A percentile compares a stretch with the other conserved stretches of the same genome.
phyloP scores from a whole-genome alignment of 176 grass and related monocot species.

The Areca catechu region DNA sequence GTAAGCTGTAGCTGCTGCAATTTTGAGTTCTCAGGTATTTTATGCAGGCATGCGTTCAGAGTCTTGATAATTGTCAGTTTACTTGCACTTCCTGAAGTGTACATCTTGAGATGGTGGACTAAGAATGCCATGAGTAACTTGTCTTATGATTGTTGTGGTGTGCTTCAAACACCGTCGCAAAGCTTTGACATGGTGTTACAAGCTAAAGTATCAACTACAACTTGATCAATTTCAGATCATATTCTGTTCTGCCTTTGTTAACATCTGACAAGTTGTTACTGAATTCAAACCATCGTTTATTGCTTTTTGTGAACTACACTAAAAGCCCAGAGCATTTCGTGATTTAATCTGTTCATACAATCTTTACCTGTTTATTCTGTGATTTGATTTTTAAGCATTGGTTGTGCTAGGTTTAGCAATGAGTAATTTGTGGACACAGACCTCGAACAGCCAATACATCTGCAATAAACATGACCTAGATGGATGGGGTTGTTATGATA shows the following conservation, averaged over 20 bases:
- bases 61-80: constrained; percentile 24
- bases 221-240: background rate
- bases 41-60: constrained; percentile 31
- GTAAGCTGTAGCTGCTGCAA: constrained; percentile 38
- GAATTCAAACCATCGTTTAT: background rate
- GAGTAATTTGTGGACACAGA: too few relatives aligned
- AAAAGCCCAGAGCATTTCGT: too few relatives aligned
- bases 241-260: background rate
- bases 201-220: constrained; percentile 12
- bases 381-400: too few relatives aligned
- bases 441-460: too few relatives aligned
- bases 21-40: constrained; percentile 45
- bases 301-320: too few relatives aligned
- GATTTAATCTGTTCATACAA: too few relatives aligned
- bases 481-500: too few relatives aligned
- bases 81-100: constrained; percentile 28
- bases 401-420: too few relatives aligned
- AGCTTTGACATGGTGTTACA: constrained; percentile 21
- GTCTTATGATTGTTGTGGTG: background rate
- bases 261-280: background rate
- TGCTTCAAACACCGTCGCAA: constrained; percentile 6
- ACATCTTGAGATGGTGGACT: constrained; percentile 41
- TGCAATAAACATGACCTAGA: too few relatives aligned
- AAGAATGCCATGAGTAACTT: constrained; percentile 32
- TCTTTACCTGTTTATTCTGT: too few relatives aligned